Percentiles rank a stretch among this genome's conserved stretches.
phyloP scores from a whole-genome alignment of 495 filamentous ascomycete genomes.

The Aeminium ludgeri region DNA sequence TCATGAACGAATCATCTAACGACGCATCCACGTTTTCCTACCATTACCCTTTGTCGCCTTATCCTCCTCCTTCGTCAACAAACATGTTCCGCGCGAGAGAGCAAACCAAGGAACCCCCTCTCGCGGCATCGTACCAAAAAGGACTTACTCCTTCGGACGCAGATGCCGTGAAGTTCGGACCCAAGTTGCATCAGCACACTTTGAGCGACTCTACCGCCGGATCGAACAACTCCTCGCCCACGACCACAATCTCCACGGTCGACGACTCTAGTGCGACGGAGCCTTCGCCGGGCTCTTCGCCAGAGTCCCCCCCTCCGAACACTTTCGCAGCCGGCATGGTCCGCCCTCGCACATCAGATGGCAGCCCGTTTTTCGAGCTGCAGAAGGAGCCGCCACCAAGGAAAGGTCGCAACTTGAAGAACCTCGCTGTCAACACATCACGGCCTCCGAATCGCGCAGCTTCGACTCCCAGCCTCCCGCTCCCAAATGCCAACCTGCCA shows the following conservation, averaged over 20 bases:
- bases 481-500: slow-evolving; percentile 13
- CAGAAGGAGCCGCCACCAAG: slow-evolving; percentile 44
- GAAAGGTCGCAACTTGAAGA: slow-evolving; percentile 80
- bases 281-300: slow-evolving; percentile 72
- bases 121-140: not conserved
- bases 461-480: slow-evolving; percentile 10
- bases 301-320: slow-evolving; percentile 15
- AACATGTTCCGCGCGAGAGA: slow-evolving; percentile 8
- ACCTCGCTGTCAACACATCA: slow-evolving; percentile 73
- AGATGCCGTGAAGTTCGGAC: slow-evolving; percentile 7
- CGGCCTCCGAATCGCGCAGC: slow-evolving; percentile 28
- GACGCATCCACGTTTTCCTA: slow-evolving; percentile 6
- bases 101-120: slow-evolving; percentile 5
- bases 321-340: slow-evolving; percentile 13
- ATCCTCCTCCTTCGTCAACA: not conserved
- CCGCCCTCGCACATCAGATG: slow-evolving; percentile 11
- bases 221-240: slow-evolving; percentile 86
- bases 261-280: slow-evolving; percentile 81
- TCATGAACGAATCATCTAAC: slow-evolving; percentile 7
- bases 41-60: not conserved
- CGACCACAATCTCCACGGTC: slow-evolving; percentile 84
- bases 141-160: not conserved
- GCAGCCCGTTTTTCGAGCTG: slow-evolving; percentile 24
- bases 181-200: slow-evolving; percentile 11
- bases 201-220: slow-evolving; percentile 26